phyloP scores from a whole-genome alignment of 768 basidiomycete species.

The Termitomyces sp. region DNA sequence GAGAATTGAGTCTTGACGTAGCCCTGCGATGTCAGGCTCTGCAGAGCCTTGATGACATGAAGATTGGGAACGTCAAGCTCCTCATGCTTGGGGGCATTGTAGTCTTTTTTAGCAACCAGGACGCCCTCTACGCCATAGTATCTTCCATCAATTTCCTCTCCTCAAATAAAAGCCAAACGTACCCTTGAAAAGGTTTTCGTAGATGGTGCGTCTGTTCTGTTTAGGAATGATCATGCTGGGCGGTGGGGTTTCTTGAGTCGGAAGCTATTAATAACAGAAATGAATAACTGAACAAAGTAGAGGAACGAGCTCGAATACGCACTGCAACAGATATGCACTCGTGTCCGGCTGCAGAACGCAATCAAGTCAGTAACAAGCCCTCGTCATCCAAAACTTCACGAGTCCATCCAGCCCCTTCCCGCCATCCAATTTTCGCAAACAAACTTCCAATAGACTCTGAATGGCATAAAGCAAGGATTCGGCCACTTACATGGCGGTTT shows the following conservation, averaged over 20 bases:
- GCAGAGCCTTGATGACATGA: constrained; percentile 68
- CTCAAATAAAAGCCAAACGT: constrained; percentile 21
- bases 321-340: constrained; percentile 41
- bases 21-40: constrained; percentile 70
- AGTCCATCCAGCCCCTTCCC: constrained; percentile 36
- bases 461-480: constrained; percentile 16
- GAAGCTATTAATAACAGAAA: constrained; percentile 22
- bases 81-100: constrained; percentile 95
- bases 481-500: constrained; percentile 38
- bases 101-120: constrained; percentile 99
- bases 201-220: constrained; percentile 91
- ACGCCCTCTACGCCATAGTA: constrained; percentile 69
- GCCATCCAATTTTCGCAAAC: constrained; percentile 22
- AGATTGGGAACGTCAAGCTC: constrained; percentile 75
- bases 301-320: constrained; percentile 16
- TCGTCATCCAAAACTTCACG: constrained; percentile 32
- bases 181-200: constrained; percentile 99
- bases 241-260: constrained; percentile 26
- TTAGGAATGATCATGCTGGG: constrained; percentile 96
- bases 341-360: constrained; percentile 30
- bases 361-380: constrained; percentile 21
- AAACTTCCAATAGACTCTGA: constrained; percentile 17
- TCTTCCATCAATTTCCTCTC: neutral
- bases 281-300: neutral
- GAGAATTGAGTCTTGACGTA: constrained; percentile 99